phyloP scores from a whole-genome alignment of 2,329 filamentous ascomycete species.

The Cercospora janseana region DNA sequence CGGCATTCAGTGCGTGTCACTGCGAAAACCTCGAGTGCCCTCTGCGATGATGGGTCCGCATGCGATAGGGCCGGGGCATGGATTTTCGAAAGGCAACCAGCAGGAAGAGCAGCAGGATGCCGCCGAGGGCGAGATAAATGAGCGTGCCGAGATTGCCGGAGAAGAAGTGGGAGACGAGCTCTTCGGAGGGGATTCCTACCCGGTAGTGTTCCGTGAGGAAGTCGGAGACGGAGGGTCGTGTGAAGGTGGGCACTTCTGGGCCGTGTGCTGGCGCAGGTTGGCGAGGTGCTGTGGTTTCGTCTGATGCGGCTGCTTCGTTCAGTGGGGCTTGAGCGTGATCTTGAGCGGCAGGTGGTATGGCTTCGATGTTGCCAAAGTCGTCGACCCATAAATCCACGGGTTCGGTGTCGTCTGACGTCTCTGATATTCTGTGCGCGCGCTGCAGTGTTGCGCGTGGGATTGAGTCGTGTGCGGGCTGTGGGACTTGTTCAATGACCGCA shows the following conservation, averaged over 20 bases:
- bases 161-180: neutral
- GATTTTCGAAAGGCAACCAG: neutral
- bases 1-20: neutral
- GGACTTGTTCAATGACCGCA: slow-evolving; percentile 4
- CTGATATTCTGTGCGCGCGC: neutral
- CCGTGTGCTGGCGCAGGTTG: neutral
- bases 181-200: neutral
- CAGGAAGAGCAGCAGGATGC: neutral
- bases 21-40: neutral
- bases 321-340: neutral
- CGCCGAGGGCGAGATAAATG: neutral
- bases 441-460: neutral
- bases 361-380: slow-evolving; percentile 16
- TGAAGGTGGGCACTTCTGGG: neutral
- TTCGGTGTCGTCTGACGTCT: neutral
- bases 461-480: neutral
- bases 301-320: neutral
- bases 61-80: neutral
- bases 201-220: neutral
- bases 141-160: neutral
- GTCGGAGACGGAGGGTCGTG: neutral
- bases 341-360: neutral
- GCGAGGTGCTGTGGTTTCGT: neutral
- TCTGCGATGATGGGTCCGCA: slow-evolving; percentile 2
- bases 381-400: slow-evolving; percentile 16